Percentiles rank a stretch among this genome's conserved stretches.
phyloP scores from a whole-genome alignment of 106 monocot genomes.

The Iris macrosiphon region DNA sequence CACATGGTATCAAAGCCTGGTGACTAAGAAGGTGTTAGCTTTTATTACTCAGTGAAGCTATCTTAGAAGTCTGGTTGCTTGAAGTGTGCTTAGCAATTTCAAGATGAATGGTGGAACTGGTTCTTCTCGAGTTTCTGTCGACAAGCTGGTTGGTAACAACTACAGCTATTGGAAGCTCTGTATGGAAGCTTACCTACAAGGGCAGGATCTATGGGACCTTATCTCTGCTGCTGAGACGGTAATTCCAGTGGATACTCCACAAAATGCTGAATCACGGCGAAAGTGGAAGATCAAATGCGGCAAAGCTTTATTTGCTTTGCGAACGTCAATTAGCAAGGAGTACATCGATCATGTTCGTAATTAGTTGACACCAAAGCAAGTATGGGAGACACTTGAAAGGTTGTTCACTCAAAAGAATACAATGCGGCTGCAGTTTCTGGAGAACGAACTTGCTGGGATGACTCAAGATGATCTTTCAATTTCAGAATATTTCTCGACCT shows the following conservation, averaged over 20 bases:
- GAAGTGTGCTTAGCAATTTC: too few relatives aligned
- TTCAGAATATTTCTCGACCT: too few relatives aligned
- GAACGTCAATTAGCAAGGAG: not conserved
- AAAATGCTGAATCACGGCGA: not conserved
- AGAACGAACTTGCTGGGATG: too few relatives aligned
- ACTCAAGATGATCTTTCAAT: too few relatives aligned
- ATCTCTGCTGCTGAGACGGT: not conserved
- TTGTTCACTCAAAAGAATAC: too few relatives aligned
- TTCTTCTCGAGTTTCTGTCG: not conserved
- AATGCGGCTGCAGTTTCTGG: too few relatives aligned
- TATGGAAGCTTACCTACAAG: not conserved
- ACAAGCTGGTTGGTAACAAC: not conserved
- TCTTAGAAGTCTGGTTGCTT: too few relatives aligned
- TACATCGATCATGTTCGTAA: not conserved
- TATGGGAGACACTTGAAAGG: too few relatives aligned
- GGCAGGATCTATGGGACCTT: not conserved
- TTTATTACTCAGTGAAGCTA: too few relatives aligned
- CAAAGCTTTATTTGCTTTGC: not conserved
- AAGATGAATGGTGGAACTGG: slow-evolving; percentile 2
- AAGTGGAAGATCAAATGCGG: slow-evolving; percentile 4
- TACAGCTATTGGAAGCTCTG: not conserved
- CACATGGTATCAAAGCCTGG: too few relatives aligned
- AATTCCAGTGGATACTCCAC: not conserved
- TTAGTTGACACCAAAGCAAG: too few relatives aligned
- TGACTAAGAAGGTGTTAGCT: not conserved